phyloP scores from a whole-genome alignment of 106 monocot species.

The Xerophyta viscosa region DNA sequence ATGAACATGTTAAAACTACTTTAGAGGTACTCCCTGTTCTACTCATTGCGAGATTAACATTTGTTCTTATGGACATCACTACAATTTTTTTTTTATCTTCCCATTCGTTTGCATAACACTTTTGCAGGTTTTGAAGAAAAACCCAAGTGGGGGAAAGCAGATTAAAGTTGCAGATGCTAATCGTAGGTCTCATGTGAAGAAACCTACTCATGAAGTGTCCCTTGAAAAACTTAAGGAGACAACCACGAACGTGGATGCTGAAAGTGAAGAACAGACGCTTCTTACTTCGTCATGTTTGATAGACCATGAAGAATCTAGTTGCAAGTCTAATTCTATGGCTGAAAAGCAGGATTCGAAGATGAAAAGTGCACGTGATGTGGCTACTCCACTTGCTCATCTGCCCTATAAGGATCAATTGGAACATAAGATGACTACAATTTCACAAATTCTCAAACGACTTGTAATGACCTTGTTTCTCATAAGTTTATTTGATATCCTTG shows the following conservation, averaged over 20 bases:
- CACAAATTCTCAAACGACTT: slow-evolving; percentile 69
- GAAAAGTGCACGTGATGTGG: slow-evolving; percentile 63
- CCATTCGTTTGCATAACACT: no score
- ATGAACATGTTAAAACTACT: slow-evolving; percentile 47
- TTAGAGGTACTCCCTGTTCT: slow-evolving; percentile 36
- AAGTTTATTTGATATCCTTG: not conserved
- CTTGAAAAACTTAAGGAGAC: slow-evolving; percentile 5
- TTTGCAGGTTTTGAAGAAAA: slow-evolving; percentile 52
- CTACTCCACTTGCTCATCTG: slow-evolving; percentile 79
- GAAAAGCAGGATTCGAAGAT: slow-evolving; percentile 27
- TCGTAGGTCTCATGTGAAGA: slow-evolving; percentile 38
- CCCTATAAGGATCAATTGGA: slow-evolving; percentile 78
- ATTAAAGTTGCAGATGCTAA: slow-evolving; percentile 69
- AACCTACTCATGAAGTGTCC: slow-evolving; percentile 3
- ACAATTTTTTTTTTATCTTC: not conserved
- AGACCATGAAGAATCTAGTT: slow-evolving; percentile 9
- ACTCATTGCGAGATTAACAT: not conserved
- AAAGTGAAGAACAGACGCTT: slow-evolving; percentile 8
- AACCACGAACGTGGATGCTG: not conserved
- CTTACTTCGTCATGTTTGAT: not conserved
- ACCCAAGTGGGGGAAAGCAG: slow-evolving; percentile 42
- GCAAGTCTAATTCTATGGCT: slow-evolving; percentile 8
- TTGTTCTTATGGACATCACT: not conserved
- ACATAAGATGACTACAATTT: slow-evolving; percentile 61
- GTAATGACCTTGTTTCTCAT: slow-evolving; percentile 27